These are phyloP conservation scores for Marvania coccoides DNA, from an alignment of 139 green algal species.

Conservation along the genomic window DNA sequence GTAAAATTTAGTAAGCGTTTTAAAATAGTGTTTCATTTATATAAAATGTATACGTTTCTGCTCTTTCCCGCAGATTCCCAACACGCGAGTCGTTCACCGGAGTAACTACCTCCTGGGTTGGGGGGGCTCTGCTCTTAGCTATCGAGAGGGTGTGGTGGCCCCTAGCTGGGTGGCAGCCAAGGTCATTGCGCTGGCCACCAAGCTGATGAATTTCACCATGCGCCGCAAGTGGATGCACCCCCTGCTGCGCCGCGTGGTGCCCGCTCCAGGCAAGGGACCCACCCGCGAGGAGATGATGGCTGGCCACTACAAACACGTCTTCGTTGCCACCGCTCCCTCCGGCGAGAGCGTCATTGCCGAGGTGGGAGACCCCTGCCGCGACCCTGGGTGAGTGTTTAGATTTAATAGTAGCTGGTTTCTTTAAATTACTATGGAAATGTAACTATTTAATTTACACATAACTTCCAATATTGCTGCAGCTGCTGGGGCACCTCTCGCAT, in stretches of 20 bases:
- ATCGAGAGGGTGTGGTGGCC: conserved; percentile 34
- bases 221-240: conserved; percentile 17
- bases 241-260: conserved; percentile 25
- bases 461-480: too few species aligned
- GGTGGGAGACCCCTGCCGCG: conserved; percentile 9
- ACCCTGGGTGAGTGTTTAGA: too few species aligned
- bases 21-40: too few species aligned
- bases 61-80: too few species aligned
- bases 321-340: conserved; percentile 3
- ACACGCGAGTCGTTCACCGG: conserved; percentile 59
- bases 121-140: conserved; percentile 39
- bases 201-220: background rate
- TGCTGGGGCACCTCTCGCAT: conserved; percentile 25
- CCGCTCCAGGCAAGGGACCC: conserved; percentile 18
- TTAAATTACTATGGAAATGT: too few species aligned
- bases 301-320: conserved; percentile 11
- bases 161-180: conserved; percentile 2
- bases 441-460: too few species aligned
- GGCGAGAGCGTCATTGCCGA: background rate
- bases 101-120: conserved; percentile 38
- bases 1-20: too few species aligned
- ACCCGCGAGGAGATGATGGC: conserved; percentile 8
- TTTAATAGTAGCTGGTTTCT: too few species aligned
- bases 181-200: conserved; percentile 2
- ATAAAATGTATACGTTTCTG: too few species aligned